Percentiles rank a stretch among this genome's conserved stretches.
Evolutionary conservation across 371 early-diverging fungal species (phyloP).

Genomic region (Syncephalastrum racemosum): DNA sequence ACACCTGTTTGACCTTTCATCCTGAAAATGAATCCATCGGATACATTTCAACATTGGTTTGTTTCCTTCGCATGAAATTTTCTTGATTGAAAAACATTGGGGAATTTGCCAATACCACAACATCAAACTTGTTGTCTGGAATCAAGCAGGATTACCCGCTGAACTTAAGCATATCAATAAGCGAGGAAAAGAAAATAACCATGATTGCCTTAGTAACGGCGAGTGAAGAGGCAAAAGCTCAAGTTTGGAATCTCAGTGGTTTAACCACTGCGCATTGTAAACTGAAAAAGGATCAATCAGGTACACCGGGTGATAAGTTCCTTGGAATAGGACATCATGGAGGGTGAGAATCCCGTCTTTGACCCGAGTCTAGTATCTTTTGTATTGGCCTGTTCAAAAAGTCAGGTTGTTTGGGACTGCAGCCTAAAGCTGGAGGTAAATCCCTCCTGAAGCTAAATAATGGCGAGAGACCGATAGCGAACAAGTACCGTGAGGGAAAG

Average conservation of each 20-base stretch:
- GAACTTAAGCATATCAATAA: slow-evolving; percentile 76
- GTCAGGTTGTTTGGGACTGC: slow-evolving; percentile 66
- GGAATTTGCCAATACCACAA: not conserved
- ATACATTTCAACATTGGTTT: too few relatives aligned
- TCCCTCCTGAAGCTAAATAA: slow-evolving; percentile 74
- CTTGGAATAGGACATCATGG: slow-evolving; percentile 56
- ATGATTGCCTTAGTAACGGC: slow-evolving; percentile 56
- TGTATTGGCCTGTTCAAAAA: too few relatives aligned
- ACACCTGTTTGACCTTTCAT: too few relatives aligned
- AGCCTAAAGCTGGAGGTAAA: slow-evolving; percentile 63
- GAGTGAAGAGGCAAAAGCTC: too few relatives aligned
- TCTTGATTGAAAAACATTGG: too few relatives aligned
- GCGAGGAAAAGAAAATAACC: slow-evolving; percentile 75
- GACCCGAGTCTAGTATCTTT: too few relatives aligned
- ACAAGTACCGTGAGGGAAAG: slow-evolving; percentile 79
- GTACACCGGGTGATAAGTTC: slow-evolving; percentile 38
- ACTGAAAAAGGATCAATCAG: slow-evolving; percentile 40
- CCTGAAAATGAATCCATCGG: too few relatives aligned
- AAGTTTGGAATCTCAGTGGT: slow-evolving; percentile 37
- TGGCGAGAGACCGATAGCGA: slow-evolving; percentile 74
- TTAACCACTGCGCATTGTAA: slow-evolving; percentile 36
- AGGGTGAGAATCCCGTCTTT: too few relatives aligned
- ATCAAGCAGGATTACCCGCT: slow-evolving; percentile 62
- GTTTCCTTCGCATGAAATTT: too few relatives aligned
- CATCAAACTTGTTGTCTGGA: slow-evolving; percentile 29